Conservation (phyloP, 2,329 filamentous ascomycete species). For the Simplicillium aogashimaense region DNA sequence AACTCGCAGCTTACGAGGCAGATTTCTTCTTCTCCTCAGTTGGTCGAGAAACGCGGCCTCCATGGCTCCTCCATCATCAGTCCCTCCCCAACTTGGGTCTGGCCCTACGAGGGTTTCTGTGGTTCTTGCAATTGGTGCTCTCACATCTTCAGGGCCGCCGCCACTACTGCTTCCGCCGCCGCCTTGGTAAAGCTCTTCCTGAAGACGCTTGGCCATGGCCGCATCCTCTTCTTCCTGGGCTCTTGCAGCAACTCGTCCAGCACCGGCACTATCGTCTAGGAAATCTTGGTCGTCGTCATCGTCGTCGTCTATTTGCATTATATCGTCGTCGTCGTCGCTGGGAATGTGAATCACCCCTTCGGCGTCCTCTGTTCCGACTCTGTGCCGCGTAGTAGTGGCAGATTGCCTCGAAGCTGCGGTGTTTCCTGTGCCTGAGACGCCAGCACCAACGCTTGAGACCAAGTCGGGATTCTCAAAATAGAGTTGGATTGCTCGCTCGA, state of each 20-base stretch:
- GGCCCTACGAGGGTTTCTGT: slow-evolving; percentile 87
- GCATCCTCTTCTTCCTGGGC: slow-evolving; percentile 78
- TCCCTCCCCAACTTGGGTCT: slow-evolving; percentile 33
- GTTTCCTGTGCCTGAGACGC: slow-evolving; percentile 13
- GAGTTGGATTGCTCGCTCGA: slow-evolving; percentile 78
- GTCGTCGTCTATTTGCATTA: slow-evolving; percentile 26
- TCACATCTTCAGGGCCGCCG: slow-evolving; percentile 51
- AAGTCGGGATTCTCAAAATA: slow-evolving; percentile 84
- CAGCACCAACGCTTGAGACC: slow-evolving; percentile 23
- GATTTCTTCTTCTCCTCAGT: slow-evolving; percentile 37
- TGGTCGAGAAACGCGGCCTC: slow-evolving; percentile 56
- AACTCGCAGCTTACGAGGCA: slow-evolving; percentile 16
- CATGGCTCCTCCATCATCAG: slow-evolving; percentile 43
- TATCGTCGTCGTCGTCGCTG: slow-evolving; percentile 59
- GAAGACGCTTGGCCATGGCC: slow-evolving; percentile 81
- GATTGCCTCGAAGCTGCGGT: slow-evolving; percentile 11
- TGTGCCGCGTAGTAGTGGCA: slow-evolving; percentile 11
- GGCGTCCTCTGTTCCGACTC: slow-evolving; percentile 21
- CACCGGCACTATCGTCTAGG: slow-evolving; percentile 28
- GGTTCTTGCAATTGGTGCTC: slow-evolving; percentile 83
- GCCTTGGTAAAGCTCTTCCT: slow-evolving; percentile 78
- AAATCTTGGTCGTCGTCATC: slow-evolving; percentile 26
- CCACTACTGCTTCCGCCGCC: slow-evolving; percentile 29
- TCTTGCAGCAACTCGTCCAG: slow-evolving; percentile 27
- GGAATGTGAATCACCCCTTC: slow-evolving; percentile 58